These are phyloP conservation scores for Neofusicoccum sp. DNA, from an alignment of 2,329 filamentous ascomycete genomes.

Conservation along the genomic window DNA sequence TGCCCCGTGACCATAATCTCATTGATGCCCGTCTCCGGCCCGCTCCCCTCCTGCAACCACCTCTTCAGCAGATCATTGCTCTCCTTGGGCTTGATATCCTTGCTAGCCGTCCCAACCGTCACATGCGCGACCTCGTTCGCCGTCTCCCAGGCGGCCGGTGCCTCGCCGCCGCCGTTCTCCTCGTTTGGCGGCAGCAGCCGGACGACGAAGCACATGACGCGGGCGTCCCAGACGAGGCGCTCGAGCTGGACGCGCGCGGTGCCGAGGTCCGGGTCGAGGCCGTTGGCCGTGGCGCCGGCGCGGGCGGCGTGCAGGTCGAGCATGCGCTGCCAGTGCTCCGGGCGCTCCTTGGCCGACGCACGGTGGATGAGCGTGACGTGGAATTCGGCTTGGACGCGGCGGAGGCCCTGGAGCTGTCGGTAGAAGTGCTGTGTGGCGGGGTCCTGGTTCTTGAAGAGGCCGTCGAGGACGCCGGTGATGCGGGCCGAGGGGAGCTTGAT, in stretches of 20 bases:
- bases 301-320: slow-evolving; percentile 53
- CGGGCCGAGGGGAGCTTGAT: slow-evolving; percentile 54
- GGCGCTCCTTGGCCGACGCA: slow-evolving; percentile 57
- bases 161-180: slow-evolving; percentile 24
- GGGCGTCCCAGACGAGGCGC: slow-evolving; percentile 74
- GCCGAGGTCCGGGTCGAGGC: slow-evolving; percentile 56
- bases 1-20: slow-evolving; percentile 56
- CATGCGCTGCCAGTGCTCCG: slow-evolving; percentile 76
- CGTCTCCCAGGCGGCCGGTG: slow-evolving; percentile 58
- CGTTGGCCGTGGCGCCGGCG: slow-evolving; percentile 35
- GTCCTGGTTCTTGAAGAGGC: slow-evolving; percentile 61
- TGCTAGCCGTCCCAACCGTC: slow-evolving; percentile 78
- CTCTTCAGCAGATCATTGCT: slow-evolving; percentile 78
- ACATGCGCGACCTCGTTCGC: slow-evolving; percentile 81
- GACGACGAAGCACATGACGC: slow-evolving; percentile 89
- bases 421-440: slow-evolving; percentile 66
- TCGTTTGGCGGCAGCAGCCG: slow-evolving; percentile 42
- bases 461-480: slow-evolving; percentile 62
- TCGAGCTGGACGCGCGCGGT: slow-evolving; percentile 63
- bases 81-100: slow-evolving; percentile 82
- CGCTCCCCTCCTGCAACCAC: slow-evolving; percentile 67
- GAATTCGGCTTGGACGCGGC: slow-evolving; percentile 79
- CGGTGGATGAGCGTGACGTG: slow-evolving; percentile 94
- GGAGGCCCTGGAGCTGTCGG: slow-evolving; percentile 67
- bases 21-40: slow-evolving; percentile 51